Percentiles rank a stretch among this genome's conserved stretches.
Evolutionary conservation across 169 alveolate species (phyloP).

Genomic region (Plasmodium gaboni): DNA sequence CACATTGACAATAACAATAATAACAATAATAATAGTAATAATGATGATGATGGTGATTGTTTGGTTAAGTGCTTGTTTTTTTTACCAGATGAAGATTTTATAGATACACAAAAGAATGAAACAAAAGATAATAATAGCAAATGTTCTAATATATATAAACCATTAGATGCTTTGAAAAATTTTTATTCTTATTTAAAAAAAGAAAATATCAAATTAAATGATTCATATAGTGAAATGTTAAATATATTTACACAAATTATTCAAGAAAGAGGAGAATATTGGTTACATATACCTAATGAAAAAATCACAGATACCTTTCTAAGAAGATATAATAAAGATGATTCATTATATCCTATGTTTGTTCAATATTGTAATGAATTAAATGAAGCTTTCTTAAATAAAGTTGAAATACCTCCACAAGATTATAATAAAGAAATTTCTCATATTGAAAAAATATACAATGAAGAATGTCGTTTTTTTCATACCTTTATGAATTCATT

Average conservation of each 20-base stretch:
- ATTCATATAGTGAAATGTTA: conserved; percentile 24
- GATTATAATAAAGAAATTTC: conserved; percentile 25
- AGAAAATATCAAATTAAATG: conserved; percentile 32
- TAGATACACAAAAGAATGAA: neutral
- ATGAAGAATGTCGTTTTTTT: conserved; percentile 37
- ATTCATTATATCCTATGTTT: conserved; percentile 51
- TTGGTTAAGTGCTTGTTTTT: conserved; percentile 46
- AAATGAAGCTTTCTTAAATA: conserved; percentile 27
- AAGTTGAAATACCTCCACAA: conserved; percentile 4
- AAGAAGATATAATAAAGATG: conserved; percentile 65
- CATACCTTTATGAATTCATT: conserved; percentile 20
- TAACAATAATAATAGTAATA: too few species aligned
- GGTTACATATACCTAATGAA: conserved; percentile 58
- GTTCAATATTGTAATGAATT: conserved; percentile 21
- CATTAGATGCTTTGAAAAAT: conserved; percentile 54
- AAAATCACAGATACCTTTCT: conserved; percentile 38
- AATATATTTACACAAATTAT: conserved; percentile 42
- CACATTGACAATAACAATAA: neutral
- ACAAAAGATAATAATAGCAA: too few species aligned
- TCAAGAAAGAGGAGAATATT: conserved; percentile 62
- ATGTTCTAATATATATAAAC: conserved; percentile 22
- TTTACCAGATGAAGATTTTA: conserved; percentile 26
- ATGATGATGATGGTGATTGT: too few species aligned
- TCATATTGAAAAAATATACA: conserved; percentile 29
- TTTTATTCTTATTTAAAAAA: conserved; percentile 30